Evolutionary conservation across 2,329 filamentous ascomycete species (phyloP), one percentile per base, ranked within the genome.

Genomic region (Beauveria scarabaeidicola): DNA sequence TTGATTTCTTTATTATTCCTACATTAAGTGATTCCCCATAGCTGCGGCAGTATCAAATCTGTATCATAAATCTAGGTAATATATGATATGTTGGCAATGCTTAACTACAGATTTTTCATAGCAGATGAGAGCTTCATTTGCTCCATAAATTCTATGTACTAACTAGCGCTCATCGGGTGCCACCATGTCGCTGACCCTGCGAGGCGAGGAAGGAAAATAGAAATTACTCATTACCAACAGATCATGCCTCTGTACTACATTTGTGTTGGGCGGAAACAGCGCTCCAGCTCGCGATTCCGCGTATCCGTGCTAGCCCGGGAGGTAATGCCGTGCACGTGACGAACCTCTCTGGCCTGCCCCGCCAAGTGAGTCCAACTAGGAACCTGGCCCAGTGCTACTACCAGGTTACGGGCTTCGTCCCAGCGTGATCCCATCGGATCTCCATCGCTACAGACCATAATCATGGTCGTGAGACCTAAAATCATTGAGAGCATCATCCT

Each of bases 11-110:
- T 71, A 55, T 43, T 67, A 64, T 69, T 70, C 63, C 62, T 63
- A 61, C 72, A 67, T 72, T 69, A 70, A 65, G 72, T 73, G 72
- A 73, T 74, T 74, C 72, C 72, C 70, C 58, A 60, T 23, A 48
- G 51, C 43, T 53, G 58, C 58, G 58, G 44, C 51, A 60, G 43
- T 60, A 62, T 62, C 32, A 51, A 52, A 47, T 29, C 17, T 69
- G 67, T 69, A 68, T 70, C 68, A 68, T 66, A 68, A 68, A 70
- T 70, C 68, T 72, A 69, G 44, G 51, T 59, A 52, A 69, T 72
- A 70, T 64, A 72, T 69, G 64, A 65, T 70, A 64, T 66, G 64
- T 66, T 67, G 29, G 46, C 52, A 56, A 56, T 41, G 21, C 54
- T 57, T 43, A 19, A 17, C 4, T 25, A 25, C 2, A 50, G 46